Evolutionary conservation across 139 green algal genomes (phyloP).

Genomic region (Zygnema circumcarinatum): DNA sequence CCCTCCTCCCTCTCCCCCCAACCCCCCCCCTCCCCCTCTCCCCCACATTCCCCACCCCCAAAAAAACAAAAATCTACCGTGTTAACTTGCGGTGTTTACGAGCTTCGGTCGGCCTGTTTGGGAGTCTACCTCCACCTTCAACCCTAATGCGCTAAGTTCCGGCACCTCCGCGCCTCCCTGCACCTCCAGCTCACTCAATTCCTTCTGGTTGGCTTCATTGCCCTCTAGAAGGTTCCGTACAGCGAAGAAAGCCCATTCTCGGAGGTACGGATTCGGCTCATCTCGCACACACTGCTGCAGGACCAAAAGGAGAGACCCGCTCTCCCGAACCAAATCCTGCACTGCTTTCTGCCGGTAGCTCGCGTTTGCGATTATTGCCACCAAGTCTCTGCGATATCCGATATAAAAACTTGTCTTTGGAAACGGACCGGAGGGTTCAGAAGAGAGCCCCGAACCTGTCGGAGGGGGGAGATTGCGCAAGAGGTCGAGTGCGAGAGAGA

Average conservation of each 20-base stretch:
- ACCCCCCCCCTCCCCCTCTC: neutral
- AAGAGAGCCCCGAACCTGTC: neutral
- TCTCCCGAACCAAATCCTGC: slow-evolving; percentile 36
- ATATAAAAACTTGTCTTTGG: neutral
- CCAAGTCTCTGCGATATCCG: slow-evolving; percentile 53
- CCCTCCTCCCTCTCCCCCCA: neutral
- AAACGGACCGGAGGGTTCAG: neutral
- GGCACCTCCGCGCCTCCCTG: slow-evolving; percentile 65
- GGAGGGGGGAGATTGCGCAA: neutral
- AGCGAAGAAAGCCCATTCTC: slow-evolving; percentile 89
- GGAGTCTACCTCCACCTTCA: slow-evolving; percentile 76
- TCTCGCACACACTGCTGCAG: slow-evolving; percentile 61
- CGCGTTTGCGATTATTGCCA: slow-evolving; percentile 54
- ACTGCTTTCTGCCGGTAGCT: neutral
- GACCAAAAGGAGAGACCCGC: slow-evolving; percentile 28
- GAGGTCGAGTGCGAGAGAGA: neutral
- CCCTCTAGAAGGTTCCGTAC: slow-evolving; percentile 88
- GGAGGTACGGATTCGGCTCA: slow-evolving; percentile 61
- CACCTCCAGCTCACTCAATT: slow-evolving; percentile 53
- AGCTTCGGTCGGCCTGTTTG: slow-evolving; percentile 70
- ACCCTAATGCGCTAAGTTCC: slow-evolving; percentile 71
- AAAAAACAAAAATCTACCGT: neutral
- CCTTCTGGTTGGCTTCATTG: slow-evolving; percentile 61
- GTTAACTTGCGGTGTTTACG: slow-evolving; percentile 32
- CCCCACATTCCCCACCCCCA: neutral